These are phyloP conservation scores for Pseudevernia furfuracea DNA, from an alignment of 495 filamentous ascomycete species.

Conservation along the genomic window DNA sequence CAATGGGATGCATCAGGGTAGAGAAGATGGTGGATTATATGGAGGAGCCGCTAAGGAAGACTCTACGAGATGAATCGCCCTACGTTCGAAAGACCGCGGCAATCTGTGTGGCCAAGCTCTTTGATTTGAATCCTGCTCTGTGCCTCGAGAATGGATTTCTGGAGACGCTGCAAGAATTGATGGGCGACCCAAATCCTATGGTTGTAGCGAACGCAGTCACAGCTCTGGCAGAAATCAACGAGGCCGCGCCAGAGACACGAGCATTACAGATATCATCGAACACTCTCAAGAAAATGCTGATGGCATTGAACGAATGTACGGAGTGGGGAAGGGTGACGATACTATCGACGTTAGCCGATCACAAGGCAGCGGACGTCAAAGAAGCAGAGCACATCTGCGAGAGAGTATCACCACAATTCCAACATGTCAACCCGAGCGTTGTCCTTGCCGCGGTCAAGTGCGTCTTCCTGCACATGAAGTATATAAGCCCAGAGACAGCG, in stretches of 20 bases:
- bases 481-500: conserved; percentile 66
- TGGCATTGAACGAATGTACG: conserved; percentile 97
- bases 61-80: conserved; percentile 90
- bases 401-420: conserved; percentile 90
- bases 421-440: conserved; percentile 96
- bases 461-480: conserved; percentile 93
- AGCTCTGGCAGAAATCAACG: conserved; percentile 82
- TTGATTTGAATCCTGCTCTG: conserved; percentile 84
- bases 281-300: conserved; percentile 85
- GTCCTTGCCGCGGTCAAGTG: conserved; percentile 95
- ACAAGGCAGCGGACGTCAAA: conserved; percentile 76
- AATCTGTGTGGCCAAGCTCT: conserved; percentile 96
- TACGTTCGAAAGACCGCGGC: conserved; percentile 98
- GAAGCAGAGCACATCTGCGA: conserved; percentile 99
- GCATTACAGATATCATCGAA: conserved; percentile 73
- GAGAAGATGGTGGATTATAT: conserved; percentile 99
- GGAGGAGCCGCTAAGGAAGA: conserved; percentile 97
- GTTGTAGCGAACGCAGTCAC: conserved; percentile 96
- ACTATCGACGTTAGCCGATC: conserved; percentile 79
- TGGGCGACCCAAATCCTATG: conserved; percentile 97
- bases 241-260: conserved; percentile 82
- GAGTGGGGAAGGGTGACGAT: conserved; percentile 99
- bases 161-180: conserved; percentile 91
- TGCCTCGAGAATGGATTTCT: conserved; percentile 96
- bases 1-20: conserved; percentile 98